phyloP scores from a whole-genome alignment of 2,329 filamentous ascomycete genomes.

The Bipolaris gigantea region DNA sequence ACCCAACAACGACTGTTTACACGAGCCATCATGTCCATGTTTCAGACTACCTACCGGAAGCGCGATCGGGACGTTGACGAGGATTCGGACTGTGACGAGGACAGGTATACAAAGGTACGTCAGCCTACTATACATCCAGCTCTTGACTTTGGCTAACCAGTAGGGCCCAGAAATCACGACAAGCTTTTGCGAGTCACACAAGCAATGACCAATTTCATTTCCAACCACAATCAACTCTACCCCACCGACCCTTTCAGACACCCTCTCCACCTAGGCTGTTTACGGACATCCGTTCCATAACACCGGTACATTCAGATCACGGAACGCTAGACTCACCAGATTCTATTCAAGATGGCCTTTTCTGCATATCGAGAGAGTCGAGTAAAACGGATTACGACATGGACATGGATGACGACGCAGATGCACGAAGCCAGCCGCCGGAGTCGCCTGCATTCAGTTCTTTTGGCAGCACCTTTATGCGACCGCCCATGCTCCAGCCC shows the following conservation, averaged over 20 bases:
- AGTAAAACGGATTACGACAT: slow-evolving; percentile 37
- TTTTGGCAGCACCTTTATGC: slow-evolving; percentile 31
- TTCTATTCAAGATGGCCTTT: slow-evolving; percentile 11
- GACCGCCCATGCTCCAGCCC: slow-evolving; percentile 40
- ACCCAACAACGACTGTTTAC: slow-evolving; percentile 5
- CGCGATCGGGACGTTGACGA: slow-evolving; percentile 40
- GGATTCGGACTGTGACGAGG: slow-evolving; percentile 37
- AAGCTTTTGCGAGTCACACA: slow-evolving; percentile 23
- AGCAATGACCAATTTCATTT: slow-evolving; percentile 23
- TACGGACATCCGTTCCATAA: slow-evolving; percentile 35
- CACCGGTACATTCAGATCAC: slow-evolving; percentile 35
- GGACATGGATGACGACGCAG: slow-evolving; percentile 43
- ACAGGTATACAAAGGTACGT: slow-evolving; percentile 37
- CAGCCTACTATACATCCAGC: background rate
- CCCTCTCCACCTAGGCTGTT: slow-evolving; percentile 33
- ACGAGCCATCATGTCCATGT: slow-evolving; percentile 34
- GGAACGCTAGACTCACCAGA: slow-evolving; percentile 32
- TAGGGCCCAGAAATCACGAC: slow-evolving; percentile 34
- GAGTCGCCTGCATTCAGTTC: slow-evolving; percentile 38
- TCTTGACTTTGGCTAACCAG: slow-evolving; percentile 13
- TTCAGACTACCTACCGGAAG: slow-evolving; percentile 35
- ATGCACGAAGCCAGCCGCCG: slow-evolving; percentile 40
- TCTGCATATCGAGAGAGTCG: slow-evolving; percentile 27
- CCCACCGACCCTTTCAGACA: slow-evolving; percentile 27
- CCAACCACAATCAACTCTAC: slow-evolving; percentile 22